phyloP scores from a whole-genome alignment of 139 green algal genomes.

The Pseudopediastrum boryanum region DNA sequence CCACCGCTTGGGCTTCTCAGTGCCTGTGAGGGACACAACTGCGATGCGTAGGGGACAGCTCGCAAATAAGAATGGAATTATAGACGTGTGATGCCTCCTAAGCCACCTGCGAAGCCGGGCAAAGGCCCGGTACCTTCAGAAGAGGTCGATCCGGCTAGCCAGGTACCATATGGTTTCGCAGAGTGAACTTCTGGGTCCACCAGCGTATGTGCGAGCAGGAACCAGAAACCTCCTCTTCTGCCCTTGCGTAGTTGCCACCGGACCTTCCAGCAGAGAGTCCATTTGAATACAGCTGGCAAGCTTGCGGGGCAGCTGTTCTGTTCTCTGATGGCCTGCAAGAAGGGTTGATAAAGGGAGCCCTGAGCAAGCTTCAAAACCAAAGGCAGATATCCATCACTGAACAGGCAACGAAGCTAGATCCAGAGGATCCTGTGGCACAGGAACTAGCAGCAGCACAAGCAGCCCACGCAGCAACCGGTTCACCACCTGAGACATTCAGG shows the following conservation, averaged over 20 bases:
- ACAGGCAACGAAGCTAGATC: conserved; percentile 39
- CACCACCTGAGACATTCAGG: conserved; percentile 39
- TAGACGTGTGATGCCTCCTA: too few relatives aligned
- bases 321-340: conserved; percentile 10
- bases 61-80: too few relatives aligned
- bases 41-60: too few relatives aligned
- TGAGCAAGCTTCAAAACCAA: conserved; percentile 42
- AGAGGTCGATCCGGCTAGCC: too few relatives aligned
- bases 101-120: too few relatives aligned
- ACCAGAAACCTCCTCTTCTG: background rate
- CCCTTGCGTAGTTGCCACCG: conserved; percentile 21
- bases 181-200: too few relatives aligned
- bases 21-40: too few relatives aligned
- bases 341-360: conserved; percentile 34
- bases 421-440: conserved; percentile 15
- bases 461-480: conserved; percentile 16
- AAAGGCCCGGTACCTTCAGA: too few relatives aligned
- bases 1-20: too few relatives aligned
- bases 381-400: conserved; percentile 40
- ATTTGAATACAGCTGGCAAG: conserved; percentile 12
- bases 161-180: too few relatives aligned
- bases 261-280: conserved; percentile 26
- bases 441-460: conserved; percentile 43
- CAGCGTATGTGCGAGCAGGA: too few relatives aligned
- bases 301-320: conserved; percentile 6